Base-by-base conservation (phyloP, 257 asterid species). In the Solanum medicagineum region DNA sequence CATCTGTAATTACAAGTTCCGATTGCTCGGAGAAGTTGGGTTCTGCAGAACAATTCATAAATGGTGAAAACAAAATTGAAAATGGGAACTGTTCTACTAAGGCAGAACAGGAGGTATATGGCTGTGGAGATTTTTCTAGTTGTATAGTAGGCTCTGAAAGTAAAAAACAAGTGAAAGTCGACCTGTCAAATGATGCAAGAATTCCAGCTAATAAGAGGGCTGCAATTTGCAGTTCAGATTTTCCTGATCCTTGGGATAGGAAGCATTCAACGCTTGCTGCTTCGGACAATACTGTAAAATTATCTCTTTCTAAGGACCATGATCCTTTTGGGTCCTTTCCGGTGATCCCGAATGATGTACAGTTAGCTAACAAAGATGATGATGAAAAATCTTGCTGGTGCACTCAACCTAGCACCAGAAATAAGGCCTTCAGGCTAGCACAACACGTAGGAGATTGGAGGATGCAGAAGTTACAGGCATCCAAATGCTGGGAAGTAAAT, bases 331-430 rank as follows among this genome's bases (percentile, higher is more conserved):
- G 95, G 86, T 89, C 93, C 85, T 84, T 87, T 81, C 94, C 93
- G 7, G 82, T 81, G 74, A 88, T 85, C 80, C 88, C 88, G 92
- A 96, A 92, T 32, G 92, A 84, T 94, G 95, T 94, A 92, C 92
- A 91, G 89, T 91, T 96, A 92, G 92, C 84, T 89, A 85, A 71
- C 92, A 96, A 91, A 91, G 99, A 94, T 93, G 97, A 94, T 93
- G 98, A 91, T 89, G 96, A 94, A 77, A 94, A 92, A 32, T 89
- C 91, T 87, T 90, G 89, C 10, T 91, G 92, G 88, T 94, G 92
- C 90, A 82, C 88, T 59, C 94, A 89, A 85, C 92, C 90, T 53
- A 86, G 91, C 89, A 74, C 92, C 85, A 77, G 86, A 83, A 93
- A 91, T 89, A 94, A 91, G 90, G 92, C 90, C 81, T 87, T 89